Evolutionary conservation across 2,329 filamentous ascomycete species (phyloP).

Genomic region (Clathrospora elynae): DNA sequence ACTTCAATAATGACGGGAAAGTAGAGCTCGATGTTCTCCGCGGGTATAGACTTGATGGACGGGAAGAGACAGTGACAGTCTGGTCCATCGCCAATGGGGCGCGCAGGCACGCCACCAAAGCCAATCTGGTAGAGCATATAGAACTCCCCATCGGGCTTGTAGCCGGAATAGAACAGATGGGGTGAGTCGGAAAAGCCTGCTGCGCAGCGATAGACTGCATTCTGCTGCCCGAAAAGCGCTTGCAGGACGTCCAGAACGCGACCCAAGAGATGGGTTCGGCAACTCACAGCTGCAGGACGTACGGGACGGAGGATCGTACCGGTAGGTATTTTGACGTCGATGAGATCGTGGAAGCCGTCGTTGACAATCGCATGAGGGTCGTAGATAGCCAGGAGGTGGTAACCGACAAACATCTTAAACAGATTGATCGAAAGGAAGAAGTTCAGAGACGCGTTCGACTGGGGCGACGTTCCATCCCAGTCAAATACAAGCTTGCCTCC

Average conservation of each 20-base stretch:
- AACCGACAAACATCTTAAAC: conserved; percentile 60
- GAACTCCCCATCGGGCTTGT: conserved; percentile 55
- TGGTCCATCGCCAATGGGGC: conserved; percentile 55
- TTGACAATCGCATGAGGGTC: conserved; percentile 57
- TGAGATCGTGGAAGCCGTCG: conserved; percentile 58
- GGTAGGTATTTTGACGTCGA: conserved; percentile 55
- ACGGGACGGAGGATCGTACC: conserved; percentile 55
- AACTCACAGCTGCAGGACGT: conserved; percentile 55
- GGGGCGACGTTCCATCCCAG: conserved; percentile 56
- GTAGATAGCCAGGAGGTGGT: conserved; percentile 56
- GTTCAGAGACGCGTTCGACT: conserved; percentile 55
- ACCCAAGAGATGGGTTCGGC: conserved; percentile 56
- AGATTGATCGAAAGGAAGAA: conserved; percentile 57
- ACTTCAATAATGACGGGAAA: conserved; percentile 57
- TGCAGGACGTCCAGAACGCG: conserved; percentile 58
- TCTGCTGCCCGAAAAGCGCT: conserved; percentile 56
- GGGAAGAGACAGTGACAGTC: conserved; percentile 60
- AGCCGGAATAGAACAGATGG: conserved; percentile 58
- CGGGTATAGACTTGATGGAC: conserved; percentile 57
- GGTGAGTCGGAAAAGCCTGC: conserved; percentile 59
- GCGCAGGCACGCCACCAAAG: conserved; percentile 57
- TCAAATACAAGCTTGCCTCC: conserved; percentile 54
- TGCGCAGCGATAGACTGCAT: conserved; percentile 54
- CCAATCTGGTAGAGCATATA: conserved; percentile 59
- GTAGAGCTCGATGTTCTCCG: conserved; percentile 56